Conservation (phyloP, 495 filamentous ascomycete genomes). For the Aspergillus coremiiformis region DNA sequence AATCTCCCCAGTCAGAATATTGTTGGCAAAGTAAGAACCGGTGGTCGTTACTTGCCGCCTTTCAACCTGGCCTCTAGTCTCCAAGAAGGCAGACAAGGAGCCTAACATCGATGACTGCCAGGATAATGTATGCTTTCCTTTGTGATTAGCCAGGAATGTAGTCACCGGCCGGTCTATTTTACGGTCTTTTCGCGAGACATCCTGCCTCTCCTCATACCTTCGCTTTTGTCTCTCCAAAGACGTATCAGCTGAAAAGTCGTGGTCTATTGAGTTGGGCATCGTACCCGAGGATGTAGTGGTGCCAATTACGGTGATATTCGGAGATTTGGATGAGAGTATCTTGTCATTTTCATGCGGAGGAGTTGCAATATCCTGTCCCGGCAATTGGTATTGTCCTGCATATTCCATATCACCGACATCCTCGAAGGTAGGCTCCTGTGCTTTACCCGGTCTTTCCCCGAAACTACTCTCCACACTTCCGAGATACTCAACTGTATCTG, state of each 20-base stretch:
- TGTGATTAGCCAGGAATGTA: not conserved
- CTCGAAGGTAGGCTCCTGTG: not conserved
- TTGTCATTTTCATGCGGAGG: not conserved
- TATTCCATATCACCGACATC: not conserved
- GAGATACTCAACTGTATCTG: not conserved
- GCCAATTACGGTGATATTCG: not conserved
- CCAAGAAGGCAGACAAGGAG: slow-evolving; percentile 26
- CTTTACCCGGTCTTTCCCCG: not conserved
- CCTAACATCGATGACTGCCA: slow-evolving; percentile 9
- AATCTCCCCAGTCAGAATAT: not conserved
- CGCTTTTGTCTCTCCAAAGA: not conserved
- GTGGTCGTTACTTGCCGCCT: not conserved
- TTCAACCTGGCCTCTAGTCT: slow-evolving; percentile 14
- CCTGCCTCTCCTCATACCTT: not conserved
- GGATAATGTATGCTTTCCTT: not conserved
- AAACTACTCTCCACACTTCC: not conserved
- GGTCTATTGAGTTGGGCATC: not conserved
- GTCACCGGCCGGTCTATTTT: not conserved
- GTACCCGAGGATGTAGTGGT: not conserved
- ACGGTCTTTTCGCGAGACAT: not conserved
- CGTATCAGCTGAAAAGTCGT: not conserved
- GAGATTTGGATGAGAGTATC: not conserved
- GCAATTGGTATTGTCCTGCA: not conserved
- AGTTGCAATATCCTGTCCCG: not conserved
- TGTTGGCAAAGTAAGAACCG: slow-evolving; percentile 12